Conservation (phyloP, 768 basidiomycete species). For the Pholiota conissans region DNA sequence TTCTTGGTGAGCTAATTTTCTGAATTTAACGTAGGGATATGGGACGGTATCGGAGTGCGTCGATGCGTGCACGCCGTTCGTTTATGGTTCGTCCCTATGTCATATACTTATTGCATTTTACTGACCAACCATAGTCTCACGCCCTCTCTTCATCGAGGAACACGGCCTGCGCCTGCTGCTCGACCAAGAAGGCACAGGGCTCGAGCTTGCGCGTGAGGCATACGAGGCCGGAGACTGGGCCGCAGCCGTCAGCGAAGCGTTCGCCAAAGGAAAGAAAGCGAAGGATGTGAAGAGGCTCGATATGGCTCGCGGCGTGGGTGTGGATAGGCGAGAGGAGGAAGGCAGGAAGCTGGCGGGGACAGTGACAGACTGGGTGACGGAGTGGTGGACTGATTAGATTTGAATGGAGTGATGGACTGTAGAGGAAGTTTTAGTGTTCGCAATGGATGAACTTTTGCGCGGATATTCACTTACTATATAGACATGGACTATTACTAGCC, state of each 20-base stretch:
- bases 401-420: no score
- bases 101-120: background rate
- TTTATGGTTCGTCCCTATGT: constrained; percentile 53
- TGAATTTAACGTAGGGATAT: constrained; percentile 72
- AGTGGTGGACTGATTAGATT: constrained; percentile 26
- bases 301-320: constrained; percentile 35
- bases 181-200: constrained; percentile 61
- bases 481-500: no score
- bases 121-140: constrained; percentile 48
- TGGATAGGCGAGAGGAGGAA: constrained; percentile 40
- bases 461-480: no score
- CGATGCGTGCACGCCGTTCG: constrained; percentile 73
- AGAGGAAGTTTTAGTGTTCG: no score
- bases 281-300: constrained; percentile 49
- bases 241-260: constrained; percentile 56
- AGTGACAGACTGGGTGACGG: constrained; percentile 52
- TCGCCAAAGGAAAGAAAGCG: constrained; percentile 28
- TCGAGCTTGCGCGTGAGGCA: constrained; percentile 61
- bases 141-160: constrained; percentile 81
- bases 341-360: constrained; percentile 45
- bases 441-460: no score
- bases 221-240: constrained; percentile 82
- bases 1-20: background rate
- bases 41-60: constrained; percentile 82
- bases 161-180: constrained; percentile 71